phyloP scores from a whole-genome alignment of 2,329 filamentous ascomycete genomes.

The Spiromastix sp. region DNA sequence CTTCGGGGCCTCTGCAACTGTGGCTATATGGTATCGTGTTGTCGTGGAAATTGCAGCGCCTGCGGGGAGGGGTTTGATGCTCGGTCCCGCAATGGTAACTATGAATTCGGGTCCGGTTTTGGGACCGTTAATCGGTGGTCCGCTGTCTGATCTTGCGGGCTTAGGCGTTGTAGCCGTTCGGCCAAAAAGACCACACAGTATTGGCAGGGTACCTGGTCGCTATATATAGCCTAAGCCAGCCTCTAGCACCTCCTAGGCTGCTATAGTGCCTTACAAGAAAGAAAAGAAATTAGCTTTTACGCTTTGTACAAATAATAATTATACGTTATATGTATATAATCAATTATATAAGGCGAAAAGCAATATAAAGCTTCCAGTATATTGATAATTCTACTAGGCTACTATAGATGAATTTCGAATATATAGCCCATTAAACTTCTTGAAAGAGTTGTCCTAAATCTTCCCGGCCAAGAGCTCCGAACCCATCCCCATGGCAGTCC shows the following conservation, averaged over 20 bases:
- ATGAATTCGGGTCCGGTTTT: no score
- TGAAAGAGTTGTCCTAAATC: no score
- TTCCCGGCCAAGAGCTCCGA: slow-evolving; percentile 60
- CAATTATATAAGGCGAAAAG: no score
- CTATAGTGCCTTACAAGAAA: background rate
- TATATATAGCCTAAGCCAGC: background rate
- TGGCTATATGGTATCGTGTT: background rate
- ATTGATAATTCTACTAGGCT: no score
- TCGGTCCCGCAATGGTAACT: no score
- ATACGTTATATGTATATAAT: no score
- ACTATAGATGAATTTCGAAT: no score
- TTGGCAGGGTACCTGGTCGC: background rate
- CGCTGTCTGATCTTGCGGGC: no score
- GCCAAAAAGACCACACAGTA: slow-evolving; percentile 12
- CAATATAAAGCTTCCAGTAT: no score
- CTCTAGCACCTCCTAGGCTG: background rate
- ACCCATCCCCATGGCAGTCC: slow-evolving; percentile 70
- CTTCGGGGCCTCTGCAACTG: slow-evolving; percentile 3
- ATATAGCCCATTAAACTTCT: no score
- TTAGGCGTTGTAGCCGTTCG: slow-evolving; percentile 17
- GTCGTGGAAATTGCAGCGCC: background rate
- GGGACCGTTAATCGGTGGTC: no score
- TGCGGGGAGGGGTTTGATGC: background rate
- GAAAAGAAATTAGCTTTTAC: background rate
- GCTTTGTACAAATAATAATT: no score